phyloP scores from a whole-genome alignment of 805 yeast species.

The Blastobotrys americana region DNA sequence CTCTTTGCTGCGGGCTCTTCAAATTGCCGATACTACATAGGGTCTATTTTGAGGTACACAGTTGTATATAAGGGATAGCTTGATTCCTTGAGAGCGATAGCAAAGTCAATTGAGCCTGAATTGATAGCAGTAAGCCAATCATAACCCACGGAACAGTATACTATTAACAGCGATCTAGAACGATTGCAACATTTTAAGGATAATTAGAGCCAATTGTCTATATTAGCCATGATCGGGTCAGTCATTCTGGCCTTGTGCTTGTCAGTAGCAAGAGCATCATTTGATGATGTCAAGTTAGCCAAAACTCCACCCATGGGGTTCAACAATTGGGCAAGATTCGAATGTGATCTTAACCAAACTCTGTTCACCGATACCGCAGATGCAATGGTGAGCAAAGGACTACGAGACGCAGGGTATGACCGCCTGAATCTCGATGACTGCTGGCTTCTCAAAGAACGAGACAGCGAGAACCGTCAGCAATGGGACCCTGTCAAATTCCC shows the following conservation, averaged over 20 bases:
- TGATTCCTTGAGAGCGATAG: no score
- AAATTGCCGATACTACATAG: no score
- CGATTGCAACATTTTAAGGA: no score
- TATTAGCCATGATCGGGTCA: background rate
- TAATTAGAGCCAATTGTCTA: no score
- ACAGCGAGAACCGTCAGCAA: constrained; percentile 13
- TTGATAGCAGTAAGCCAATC: no score
- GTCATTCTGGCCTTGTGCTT: background rate
- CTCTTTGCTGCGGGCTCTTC: no score
- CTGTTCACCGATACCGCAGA: constrained; percentile 21
- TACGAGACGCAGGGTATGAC: constrained; percentile 23
- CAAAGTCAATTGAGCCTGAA: no score
- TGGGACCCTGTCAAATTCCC: constrained; percentile 24
- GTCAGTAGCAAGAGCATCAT: background rate
- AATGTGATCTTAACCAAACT: constrained; percentile 22
- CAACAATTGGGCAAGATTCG: constrained; percentile 24
- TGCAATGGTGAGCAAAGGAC: constrained; percentile 17
- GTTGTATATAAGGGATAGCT: no score
- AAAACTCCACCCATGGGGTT: constrained; percentile 10
- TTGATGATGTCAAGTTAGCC: background rate
- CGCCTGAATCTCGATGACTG: constrained; percentile 27
- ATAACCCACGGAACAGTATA: no score
- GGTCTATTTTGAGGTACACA: no score
- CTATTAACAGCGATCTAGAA: no score
- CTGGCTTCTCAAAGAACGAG: constrained; percentile 16